Evolutionary conservation across 345 rosid species (phyloP).

Genomic region (Triadica sebifera): DNA sequence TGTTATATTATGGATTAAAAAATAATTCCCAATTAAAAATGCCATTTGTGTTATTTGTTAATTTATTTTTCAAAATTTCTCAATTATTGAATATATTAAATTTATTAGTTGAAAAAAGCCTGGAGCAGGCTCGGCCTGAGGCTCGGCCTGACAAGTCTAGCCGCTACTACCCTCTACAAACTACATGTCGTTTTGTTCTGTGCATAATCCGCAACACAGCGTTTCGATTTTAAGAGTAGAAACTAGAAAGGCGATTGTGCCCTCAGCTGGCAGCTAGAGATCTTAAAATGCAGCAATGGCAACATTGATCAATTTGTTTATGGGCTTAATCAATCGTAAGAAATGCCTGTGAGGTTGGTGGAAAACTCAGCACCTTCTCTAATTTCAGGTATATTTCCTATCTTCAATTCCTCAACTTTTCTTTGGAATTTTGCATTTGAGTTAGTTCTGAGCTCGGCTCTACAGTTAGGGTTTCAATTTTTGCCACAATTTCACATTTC

Average conservation of each 20-base stretch:
- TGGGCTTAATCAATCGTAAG: background rate
- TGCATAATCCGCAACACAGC: background rate
- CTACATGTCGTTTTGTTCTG: too few relatives aligned
- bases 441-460: background rate
- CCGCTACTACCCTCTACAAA: too few relatives aligned
- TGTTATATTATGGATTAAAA: too few relatives aligned
- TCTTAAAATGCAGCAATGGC: background rate
- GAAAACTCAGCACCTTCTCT: constrained; percentile 70
- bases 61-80: too few relatives aligned
- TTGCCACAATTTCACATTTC: background rate
- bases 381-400: constrained; percentile 49
- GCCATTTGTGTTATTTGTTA: too few relatives aligned
- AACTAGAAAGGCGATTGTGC: background rate
- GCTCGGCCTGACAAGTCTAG: too few relatives aligned
- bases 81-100: too few relatives aligned
- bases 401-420: background rate
- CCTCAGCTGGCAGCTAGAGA: background rate
- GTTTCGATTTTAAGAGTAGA: background rate
- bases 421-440: background rate
- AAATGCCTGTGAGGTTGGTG: constrained; percentile 85
- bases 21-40: too few relatives aligned
- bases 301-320: background rate
- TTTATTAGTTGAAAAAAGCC: too few relatives aligned
- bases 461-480: background rate
- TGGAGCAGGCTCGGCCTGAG: too few relatives aligned